phyloP scores from a whole-genome alignment of 345 rosid genomes.

The Aurinia saxatilis region DNA sequence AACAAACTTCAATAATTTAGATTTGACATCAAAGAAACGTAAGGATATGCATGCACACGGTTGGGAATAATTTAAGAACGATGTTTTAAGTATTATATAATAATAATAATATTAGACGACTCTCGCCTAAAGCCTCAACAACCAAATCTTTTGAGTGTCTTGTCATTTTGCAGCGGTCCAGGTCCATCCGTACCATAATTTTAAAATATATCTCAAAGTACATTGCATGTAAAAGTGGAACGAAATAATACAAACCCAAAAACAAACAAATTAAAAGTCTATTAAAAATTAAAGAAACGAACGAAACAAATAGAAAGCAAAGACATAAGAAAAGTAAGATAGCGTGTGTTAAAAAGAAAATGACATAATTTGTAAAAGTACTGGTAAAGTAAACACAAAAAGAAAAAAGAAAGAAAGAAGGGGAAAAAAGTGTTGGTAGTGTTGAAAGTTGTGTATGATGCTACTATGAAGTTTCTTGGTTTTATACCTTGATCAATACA shows the following conservation, averaged over 20 bases:
- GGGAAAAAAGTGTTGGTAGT: background rate
- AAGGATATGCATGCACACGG: constrained; percentile 34
- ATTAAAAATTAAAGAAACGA: background rate
- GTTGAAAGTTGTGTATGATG: constrained; percentile 16
- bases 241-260: constrained; percentile 18
- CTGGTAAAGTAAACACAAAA: background rate
- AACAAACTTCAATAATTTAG: constrained; percentile 21
- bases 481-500: background rate
- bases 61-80: constrained; percentile 23
- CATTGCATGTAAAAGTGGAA: constrained; percentile 27
- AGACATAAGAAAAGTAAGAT: background rate
- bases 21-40: constrained; percentile 17
- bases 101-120: background rate
- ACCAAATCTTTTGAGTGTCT: constrained; percentile 18
- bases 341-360: background rate
- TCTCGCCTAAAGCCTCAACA: constrained; percentile 16
- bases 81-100: background rate
- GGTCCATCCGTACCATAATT: constrained; percentile 26
- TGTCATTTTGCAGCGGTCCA: constrained; percentile 21
- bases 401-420: background rate
- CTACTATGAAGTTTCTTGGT: constrained; percentile 11
- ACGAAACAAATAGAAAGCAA: background rate
- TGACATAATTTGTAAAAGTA: background rate
- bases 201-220: constrained; percentile 8
- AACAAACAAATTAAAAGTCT: background rate